phyloP scores from a whole-genome alignment of 495 filamentous ascomycete species.

The Lindgomyces ingoldianus region DNA sequence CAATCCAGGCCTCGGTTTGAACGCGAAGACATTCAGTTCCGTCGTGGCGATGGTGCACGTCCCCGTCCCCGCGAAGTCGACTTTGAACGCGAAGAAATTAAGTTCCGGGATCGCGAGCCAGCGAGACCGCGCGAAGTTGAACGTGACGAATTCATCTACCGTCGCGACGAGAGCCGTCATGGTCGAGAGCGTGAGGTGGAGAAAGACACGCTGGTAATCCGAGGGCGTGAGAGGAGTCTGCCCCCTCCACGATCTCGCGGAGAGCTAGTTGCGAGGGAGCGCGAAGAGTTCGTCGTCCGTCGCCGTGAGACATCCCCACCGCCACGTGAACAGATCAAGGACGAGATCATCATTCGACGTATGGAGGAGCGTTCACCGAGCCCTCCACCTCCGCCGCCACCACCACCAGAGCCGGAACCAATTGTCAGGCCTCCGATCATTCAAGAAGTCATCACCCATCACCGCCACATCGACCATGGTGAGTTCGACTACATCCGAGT shows the following conservation, averaged over 20 bases:
- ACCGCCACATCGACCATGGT: constrained; percentile 88
- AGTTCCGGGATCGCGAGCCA: constrained; percentile 26
- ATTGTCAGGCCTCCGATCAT: constrained; percentile 72
- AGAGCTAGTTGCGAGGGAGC: constrained; percentile 41
- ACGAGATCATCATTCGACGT: constrained; percentile 48
- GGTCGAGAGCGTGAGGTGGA: constrained; percentile 38
- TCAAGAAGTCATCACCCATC: constrained; percentile 81
- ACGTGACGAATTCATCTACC: constrained; percentile 41
- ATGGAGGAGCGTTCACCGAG: constrained; percentile 39
- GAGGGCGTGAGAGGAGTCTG: constrained; percentile 33
- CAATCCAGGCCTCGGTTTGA: constrained; percentile 30
- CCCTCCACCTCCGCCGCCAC: constrained; percentile 45
- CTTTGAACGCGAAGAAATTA: constrained; percentile 41
- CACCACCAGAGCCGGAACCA: constrained; percentile 55
- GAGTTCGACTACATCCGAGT: constrained; percentile 32
- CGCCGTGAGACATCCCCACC: constrained; percentile 38
- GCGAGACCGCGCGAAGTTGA: constrained; percentile 29
- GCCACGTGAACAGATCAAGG: constrained; percentile 38
- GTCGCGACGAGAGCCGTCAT: constrained; percentile 34
- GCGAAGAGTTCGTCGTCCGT: constrained; percentile 45
- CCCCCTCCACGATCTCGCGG: constrained; percentile 37
- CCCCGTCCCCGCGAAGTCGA: constrained; percentile 36
- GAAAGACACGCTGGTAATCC: constrained; percentile 36
- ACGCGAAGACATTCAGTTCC: constrained; percentile 38
- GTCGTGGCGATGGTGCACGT: constrained; percentile 35